phyloP scores from a whole-genome alignment of 495 filamentous ascomycete genomes.

The Cairneyella variabilis region DNA sequence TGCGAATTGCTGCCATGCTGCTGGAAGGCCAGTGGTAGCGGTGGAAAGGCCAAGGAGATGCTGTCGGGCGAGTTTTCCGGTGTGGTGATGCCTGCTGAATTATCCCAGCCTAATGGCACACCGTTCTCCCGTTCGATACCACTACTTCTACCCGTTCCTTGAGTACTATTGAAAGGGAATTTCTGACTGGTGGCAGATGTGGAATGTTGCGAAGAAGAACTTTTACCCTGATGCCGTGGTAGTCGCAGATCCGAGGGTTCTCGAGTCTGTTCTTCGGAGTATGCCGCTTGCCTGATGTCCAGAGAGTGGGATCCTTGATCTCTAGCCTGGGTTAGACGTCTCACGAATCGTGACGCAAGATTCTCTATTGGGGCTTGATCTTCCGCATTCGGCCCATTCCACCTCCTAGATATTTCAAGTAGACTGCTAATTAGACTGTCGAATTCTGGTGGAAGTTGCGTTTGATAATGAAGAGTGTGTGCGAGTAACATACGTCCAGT shows the following conservation, averaged over 20 bases:
- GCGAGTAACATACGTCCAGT: slow-evolving; percentile 31
- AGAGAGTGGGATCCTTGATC: slow-evolving; percentile 23
- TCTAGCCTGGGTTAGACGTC: slow-evolving; percentile 27
- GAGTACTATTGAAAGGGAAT: no score
- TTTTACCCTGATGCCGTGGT: no score
- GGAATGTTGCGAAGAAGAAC: no score
- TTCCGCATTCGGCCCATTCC: slow-evolving; percentile 23
- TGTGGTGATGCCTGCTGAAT: not conserved
- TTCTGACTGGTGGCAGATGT: no score
- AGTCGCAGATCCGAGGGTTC: no score
- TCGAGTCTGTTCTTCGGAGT: no score
- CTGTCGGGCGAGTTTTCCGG: slow-evolving; percentile 20
- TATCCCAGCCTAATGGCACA: not conserved
- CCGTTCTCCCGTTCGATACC: no score
- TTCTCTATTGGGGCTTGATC: slow-evolving; percentile 16
- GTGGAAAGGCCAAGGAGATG: slow-evolving; percentile 34
- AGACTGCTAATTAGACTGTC: slow-evolving; percentile 28
- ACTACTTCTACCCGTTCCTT: no score
- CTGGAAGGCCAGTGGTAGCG: slow-evolving; percentile 33
- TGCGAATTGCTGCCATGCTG: slow-evolving; percentile 33
- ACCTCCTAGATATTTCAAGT: slow-evolving; percentile 32
- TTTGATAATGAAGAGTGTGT: slow-evolving; percentile 27
- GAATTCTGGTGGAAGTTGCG: slow-evolving; percentile 25
- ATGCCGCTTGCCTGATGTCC: slow-evolving; percentile 35
- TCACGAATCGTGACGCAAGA: slow-evolving; percentile 34